Conservation (phyloP, 1,284 basidiomycete species). For the Stereum hirsutum region DNA sequence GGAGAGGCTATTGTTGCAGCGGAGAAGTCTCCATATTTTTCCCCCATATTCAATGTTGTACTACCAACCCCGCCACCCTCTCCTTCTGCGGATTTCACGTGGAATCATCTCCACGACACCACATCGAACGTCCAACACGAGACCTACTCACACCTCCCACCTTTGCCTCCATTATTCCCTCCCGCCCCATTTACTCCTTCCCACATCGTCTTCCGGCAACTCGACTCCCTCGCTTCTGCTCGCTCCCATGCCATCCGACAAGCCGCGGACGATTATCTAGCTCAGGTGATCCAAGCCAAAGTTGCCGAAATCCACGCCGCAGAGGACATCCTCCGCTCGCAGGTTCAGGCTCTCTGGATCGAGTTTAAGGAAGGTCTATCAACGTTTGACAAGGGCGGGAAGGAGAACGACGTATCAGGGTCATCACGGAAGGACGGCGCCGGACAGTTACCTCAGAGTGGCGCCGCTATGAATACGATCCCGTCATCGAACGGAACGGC, state of each 20-base stretch:
- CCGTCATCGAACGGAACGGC: slow-evolving; percentile 10
- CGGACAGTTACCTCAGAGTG: too few relatives aligned
- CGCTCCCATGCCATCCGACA: slow-evolving; percentile 47
- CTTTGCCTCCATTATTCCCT: slow-evolving; percentile 45
- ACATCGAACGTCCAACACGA: background rate
- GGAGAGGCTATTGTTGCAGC: slow-evolving; percentile 4
- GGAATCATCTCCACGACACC: slow-evolving; percentile 17
- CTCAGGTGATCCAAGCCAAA: slow-evolving; percentile 45
- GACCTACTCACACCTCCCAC: slow-evolving; percentile 8
- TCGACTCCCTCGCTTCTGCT: slow-evolving; percentile 47
- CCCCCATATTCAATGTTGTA: slow-evolving; percentile 8
- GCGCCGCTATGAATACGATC: slow-evolving; percentile 7
- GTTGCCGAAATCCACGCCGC: slow-evolving; percentile 44
- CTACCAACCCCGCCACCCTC: slow-evolving; percentile 13
- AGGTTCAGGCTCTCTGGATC: slow-evolving; percentile 59
- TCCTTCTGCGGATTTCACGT: slow-evolving; percentile 16
- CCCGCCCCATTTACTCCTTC: slow-evolving; percentile 71
- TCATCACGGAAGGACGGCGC: too few relatives aligned
- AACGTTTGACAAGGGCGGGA: slow-evolving; percentile 33
- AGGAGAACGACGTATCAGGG: slow-evolving; percentile 8
- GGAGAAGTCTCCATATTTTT: slow-evolving; percentile 7
- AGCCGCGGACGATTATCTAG: slow-evolving; percentile 49
- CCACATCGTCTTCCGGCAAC: slow-evolving; percentile 59
- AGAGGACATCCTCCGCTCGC: slow-evolving; percentile 43
- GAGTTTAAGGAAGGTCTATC: slow-evolving; percentile 43